phyloP scores from a whole-genome alignment of 805 yeast species.

The Vanderwaltozyma yarrowii region DNA sequence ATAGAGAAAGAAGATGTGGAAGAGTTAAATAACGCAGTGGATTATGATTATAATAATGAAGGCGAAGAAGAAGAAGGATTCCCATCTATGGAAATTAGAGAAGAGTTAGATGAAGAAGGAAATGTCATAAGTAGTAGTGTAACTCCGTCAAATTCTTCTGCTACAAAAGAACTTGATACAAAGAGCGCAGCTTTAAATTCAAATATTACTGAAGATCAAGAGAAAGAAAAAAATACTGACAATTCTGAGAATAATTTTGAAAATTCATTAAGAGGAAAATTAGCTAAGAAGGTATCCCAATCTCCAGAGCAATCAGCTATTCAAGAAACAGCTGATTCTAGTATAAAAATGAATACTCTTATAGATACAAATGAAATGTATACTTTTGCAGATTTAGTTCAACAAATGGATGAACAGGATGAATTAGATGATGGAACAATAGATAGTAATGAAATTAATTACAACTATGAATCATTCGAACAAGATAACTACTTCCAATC shows the following conservation, averaged over 20 bases:
- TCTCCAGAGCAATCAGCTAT: background rate
- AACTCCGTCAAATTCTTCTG: constrained; percentile 26
- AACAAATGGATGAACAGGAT: constrained; percentile 25
- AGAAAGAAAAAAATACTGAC: too few relatives aligned
- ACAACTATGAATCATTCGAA: constrained; percentile 16
- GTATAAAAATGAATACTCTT: constrained; percentile 2
- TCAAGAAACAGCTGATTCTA: constrained; percentile 1
- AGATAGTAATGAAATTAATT: constrained; percentile 12
- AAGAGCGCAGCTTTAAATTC: background rate
- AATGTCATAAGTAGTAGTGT: constrained; percentile 44
- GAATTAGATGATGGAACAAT: constrained; percentile 18
- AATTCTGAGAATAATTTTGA: constrained; percentile 6
- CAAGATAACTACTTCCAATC: constrained; percentile 4
- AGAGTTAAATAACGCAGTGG: constrained; percentile 4
- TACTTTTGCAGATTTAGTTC: constrained; percentile 26
- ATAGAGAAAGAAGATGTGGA: constrained; percentile 3
- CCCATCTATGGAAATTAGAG: constrained; percentile 75
- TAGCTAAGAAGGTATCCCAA: background rate
- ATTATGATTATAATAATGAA: constrained; percentile 16
- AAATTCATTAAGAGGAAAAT: constrained; percentile 10
- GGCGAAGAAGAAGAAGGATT: constrained; percentile 37
- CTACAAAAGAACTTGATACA: constrained; percentile 21
- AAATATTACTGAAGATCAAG: too few relatives aligned
- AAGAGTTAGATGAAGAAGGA: constrained; percentile 78
- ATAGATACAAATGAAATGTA: constrained; percentile 16